phyloP scores from a whole-genome alignment of 2,329 filamentous ascomycete genomes.

The Ceratocystis smalleyi region DNA sequence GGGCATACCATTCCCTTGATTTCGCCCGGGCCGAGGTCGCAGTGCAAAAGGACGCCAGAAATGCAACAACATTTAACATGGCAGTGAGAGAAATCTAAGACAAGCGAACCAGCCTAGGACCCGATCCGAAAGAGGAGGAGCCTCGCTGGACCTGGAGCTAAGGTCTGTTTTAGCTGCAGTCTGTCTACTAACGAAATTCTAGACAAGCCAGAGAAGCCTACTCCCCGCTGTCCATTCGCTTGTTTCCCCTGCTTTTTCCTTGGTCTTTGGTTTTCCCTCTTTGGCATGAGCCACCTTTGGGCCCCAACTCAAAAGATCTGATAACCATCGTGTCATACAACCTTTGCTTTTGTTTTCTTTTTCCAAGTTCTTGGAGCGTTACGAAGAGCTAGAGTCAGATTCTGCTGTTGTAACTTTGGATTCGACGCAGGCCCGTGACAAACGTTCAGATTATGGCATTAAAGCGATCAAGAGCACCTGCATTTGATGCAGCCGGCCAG shows the following conservation, averaged over 20 bases:
- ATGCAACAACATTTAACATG: background rate
- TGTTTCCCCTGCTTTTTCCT: background rate
- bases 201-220: too few relatives aligned
- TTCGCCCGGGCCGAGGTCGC: constrained; percentile 1
- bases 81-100: background rate
- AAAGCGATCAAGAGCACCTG: background rate
- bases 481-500: background rate
- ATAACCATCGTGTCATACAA: background rate
- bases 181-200: too few relatives aligned
- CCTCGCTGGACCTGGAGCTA: too few relatives aligned
- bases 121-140: background rate
- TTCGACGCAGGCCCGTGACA: constrained; percentile 6
- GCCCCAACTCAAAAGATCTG: background rate
- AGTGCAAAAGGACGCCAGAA: background rate
- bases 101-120: too few relatives aligned
- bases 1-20: background rate
- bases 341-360: background rate
- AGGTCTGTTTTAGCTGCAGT: too few relatives aligned
- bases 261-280: constrained; percentile 3
- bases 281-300: background rate
- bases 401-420: background rate
- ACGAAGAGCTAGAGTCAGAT: background rate
- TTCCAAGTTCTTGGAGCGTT: background rate
- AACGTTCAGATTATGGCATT: background rate
- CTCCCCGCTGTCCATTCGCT: background rate